Base-by-base conservation (phyloP, 768 basidiomycete species). In the Tylopilus subfusipes region DNA sequence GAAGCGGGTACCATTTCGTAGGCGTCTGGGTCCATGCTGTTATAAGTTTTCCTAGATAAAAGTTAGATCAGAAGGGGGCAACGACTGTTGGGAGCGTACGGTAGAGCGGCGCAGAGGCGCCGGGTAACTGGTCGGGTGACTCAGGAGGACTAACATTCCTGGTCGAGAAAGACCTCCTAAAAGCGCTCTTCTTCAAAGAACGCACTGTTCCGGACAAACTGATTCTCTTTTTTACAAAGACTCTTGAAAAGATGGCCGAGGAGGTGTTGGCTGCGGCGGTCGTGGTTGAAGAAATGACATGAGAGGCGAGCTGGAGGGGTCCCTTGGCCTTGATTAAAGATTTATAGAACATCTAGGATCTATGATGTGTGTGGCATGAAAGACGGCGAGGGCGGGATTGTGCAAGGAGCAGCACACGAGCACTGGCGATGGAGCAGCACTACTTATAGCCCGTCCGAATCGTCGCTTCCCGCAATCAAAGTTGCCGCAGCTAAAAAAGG, bases 1-100 rank as follows among this genome's bases (percentile, higher is more conserved):
- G 94, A 42, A 98, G 80, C 11, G 95, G 95, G 62, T 95, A 96
- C 95, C 95, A 98, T 71, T 85, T 90, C 33, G 90, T 94, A 0
- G 93, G 92, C 0, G 95, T 94, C 64, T 85, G 76, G 6, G 80
- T 85, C 91, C 91, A 93, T 25, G 91, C 90, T 55, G 80, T 78
- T 27, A 88, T 75, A 8, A 95, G 71, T 66, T 78, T 82, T 40
- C 80, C 88, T 86, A 48, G 25, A 14, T 1, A 2, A 39, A 16
- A 53, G 45, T 55, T 43, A 63, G 56, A 56, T 55, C 27, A 18
- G 45, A 21, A 34, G 47, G 29, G 48, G 9, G 19, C 0, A 22
- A 21, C 18, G 12, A 16, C 49, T 50, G 16, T 31, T 30, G 14
- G 54, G 36, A 29, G 22, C 54, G 44, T 53, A 66, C 84, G 77